Evolutionary conservation across 2,329 filamentous ascomycete species (phyloP).

Genomic region (Colletotrichum gigasporum): DNA sequence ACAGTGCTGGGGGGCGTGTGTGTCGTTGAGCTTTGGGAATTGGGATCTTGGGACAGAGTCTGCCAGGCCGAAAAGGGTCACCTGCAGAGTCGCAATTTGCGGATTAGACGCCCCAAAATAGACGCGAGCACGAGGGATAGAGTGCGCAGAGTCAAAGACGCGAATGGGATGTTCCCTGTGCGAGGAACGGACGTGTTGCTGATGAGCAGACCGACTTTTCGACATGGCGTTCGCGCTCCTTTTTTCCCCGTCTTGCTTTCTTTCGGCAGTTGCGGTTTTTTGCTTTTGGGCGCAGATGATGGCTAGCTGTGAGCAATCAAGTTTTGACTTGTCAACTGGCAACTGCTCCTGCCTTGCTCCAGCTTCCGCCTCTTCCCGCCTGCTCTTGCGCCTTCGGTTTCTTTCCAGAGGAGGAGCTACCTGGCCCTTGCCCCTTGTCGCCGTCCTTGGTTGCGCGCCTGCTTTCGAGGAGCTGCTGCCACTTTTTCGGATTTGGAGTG

Average conservation of each 20-base stretch:
- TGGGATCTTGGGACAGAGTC: no score
- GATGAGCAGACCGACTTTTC: constrained; percentile 22
- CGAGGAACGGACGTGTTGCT: not conserved
- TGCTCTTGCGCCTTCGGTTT: not conserved
- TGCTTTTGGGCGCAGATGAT: no score
- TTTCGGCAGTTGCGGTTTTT: not conserved
- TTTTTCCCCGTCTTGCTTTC: not conserved
- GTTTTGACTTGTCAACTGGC: no score
- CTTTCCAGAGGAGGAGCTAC: not conserved
- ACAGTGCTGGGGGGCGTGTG: no score
- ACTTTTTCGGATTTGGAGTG: constrained; percentile 1
- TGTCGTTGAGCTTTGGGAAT: no score
- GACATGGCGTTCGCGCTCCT: not conserved
- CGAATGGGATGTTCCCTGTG: constrained; percentile 22
- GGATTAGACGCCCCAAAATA: constrained; percentile 17
- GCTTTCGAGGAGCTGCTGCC: not conserved
- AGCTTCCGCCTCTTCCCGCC: no score
- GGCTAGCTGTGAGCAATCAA: no score
- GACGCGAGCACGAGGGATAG: constrained; percentile 14
- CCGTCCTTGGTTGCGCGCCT: no score
- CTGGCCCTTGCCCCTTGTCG: no score
- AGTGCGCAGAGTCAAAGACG: not conserved
- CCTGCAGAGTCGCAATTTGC: constrained; percentile 24
- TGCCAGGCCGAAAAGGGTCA: not conserved
- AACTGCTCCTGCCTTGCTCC: not conserved